Percentiles rank a stretch among this genome's conserved stretches.
These are phyloP conservation scores for Osmanthus fragrans DNA, from an alignment of 257 asterid genomes.

Conservation along the genomic window DNA sequence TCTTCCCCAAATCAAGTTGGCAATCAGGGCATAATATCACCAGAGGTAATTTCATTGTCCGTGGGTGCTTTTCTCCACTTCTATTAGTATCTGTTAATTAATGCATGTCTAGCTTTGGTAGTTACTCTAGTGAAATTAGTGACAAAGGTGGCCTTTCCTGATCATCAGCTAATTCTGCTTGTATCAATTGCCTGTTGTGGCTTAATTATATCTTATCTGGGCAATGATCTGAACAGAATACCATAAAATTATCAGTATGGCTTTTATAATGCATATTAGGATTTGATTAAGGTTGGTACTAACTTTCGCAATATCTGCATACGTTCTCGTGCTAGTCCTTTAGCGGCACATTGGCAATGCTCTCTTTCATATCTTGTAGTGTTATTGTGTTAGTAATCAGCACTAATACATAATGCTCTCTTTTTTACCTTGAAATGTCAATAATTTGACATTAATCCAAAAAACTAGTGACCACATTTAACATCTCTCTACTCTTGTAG, in stretches of 20 bases:
- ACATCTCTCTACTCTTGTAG: slow-evolving; percentile 42
- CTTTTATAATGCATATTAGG: background rate
- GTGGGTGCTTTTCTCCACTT: slow-evolving; percentile 3
- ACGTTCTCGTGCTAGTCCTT: background rate
- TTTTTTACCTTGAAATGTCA: background rate
- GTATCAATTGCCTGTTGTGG: background rate
- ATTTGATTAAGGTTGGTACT: background rate
- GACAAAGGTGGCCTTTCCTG: background rate
- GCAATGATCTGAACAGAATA: background rate
- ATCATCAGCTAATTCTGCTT: background rate
- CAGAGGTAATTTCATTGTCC: slow-evolving; percentile 50
- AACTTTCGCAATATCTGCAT: background rate
- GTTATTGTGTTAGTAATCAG: background rate
- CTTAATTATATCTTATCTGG: background rate
- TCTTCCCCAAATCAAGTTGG: slow-evolving; percentile 35
- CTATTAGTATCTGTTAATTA: background rate
- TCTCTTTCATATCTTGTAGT: slow-evolving; percentile 13
- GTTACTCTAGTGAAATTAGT: slow-evolving; percentile 1
- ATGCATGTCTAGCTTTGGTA: slow-evolving; percentile 18
- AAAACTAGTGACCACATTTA: background rate
- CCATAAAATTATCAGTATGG: background rate
- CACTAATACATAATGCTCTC: background rate
- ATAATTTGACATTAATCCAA: background rate
- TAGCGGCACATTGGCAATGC: background rate
- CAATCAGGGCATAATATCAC: slow-evolving; percentile 38